Base-by-base conservation (phyloP, 768 basidiomycete species). In the Xerocomellus amylosporus region DNA sequence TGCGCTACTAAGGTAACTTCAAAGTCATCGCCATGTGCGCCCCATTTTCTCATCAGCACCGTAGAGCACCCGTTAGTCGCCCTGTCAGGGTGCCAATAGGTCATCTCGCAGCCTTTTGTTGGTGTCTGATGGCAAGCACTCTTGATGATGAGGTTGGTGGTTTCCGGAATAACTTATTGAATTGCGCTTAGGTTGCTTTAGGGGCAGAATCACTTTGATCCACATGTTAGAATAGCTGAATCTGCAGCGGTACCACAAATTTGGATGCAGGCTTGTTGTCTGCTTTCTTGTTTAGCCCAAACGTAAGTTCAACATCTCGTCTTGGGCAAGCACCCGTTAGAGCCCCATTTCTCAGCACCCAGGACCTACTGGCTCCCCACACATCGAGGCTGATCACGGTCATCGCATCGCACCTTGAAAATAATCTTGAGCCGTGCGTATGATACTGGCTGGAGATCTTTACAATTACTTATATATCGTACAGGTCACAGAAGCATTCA, bases 51-150 rank as follows among this genome's bases (percentile, higher is more conserved):
- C 36, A 56, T 46, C 28, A 47, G 26, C 15, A 28, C 5, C 36
- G 4, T 55, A 90, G 87, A 43, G 73, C 83, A 13, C 68, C 77
- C 3, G 75, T 77, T 2, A 74, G 78, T 41, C 81, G 90, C 9
- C 83, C 87, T 17, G 83, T 93, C 0, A 76, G 79, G 57, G 64
- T 93, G 9, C 89, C 91, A 1, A 61, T 89, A n/a, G 90, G 88
- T 5, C 64, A 74, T 37, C 61, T 91, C 17, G 74, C 79, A 13
- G 76, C 78, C 41, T 78, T 91, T 31, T 74, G 77, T 24, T 64
- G 73, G 24, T 75, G 79, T 9, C 72, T 92, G 17, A 61, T 84
- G 63, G 71, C 64, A 67, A 82, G 71, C 39, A 75, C 77, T 10
- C 61, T 49, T 17, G 79, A 85, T 10, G 81, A 80, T 19, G 71